phyloP scores from a whole-genome alignment of 345 rosid genomes.

The Gossypium rotundifolium region DNA sequence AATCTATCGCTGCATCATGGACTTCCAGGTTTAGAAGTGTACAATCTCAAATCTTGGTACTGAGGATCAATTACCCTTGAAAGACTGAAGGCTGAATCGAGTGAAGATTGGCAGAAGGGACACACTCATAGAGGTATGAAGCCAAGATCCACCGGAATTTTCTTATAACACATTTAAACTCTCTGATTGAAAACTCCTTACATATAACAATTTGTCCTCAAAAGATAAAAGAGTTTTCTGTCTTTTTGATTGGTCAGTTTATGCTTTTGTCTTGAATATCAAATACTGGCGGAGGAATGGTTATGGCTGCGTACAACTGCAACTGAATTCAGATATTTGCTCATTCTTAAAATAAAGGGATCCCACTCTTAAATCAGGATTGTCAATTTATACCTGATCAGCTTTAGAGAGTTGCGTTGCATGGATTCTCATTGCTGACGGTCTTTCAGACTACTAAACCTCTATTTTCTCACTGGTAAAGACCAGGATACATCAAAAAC shows the following conservation, averaged over 20 bases:
- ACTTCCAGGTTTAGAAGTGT: neutral
- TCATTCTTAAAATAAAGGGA: too few relatives aligned
- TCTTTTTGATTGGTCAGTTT: neutral
- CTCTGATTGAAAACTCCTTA: neutral
- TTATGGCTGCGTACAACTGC: too few relatives aligned
- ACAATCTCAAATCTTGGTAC: neutral
- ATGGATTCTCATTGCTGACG: too few relatives aligned
- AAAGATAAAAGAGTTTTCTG: too few relatives aligned
- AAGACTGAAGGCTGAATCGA: neutral
- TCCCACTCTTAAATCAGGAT: too few relatives aligned
- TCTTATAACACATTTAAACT: neutral
- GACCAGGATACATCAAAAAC: too few relatives aligned
- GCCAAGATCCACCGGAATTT: neutral
- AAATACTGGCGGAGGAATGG: too few relatives aligned
- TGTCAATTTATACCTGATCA: too few relatives aligned
- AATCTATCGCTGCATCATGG: neutral
- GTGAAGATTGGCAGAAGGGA: neutral
- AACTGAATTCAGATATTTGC: too few relatives aligned
- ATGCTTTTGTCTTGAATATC: neutral
- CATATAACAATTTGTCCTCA: neutral
- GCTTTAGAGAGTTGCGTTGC: too few relatives aligned
- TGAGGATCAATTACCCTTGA: neutral
- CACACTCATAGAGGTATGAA: neutral
- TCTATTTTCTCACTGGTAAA: too few relatives aligned
- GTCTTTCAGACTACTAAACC: too few relatives aligned